Evolutionary conservation across 73 alveolate genomes (phyloP).

Genomic region (Paramecium caudatum): DNA sequence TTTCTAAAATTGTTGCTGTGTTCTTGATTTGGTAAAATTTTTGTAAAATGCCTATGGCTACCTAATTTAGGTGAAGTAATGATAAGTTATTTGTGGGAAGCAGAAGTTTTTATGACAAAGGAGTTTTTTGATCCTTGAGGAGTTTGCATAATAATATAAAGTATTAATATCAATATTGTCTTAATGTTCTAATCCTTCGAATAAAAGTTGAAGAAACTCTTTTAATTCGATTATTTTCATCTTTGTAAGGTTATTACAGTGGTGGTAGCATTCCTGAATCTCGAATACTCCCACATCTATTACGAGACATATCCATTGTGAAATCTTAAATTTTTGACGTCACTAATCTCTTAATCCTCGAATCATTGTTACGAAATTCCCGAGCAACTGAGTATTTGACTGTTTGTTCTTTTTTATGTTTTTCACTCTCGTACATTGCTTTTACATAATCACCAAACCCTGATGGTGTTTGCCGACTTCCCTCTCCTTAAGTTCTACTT

Average conservation of each 20-base stretch:
- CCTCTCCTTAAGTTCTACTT: conserved; percentile 48
- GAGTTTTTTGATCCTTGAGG: background rate
- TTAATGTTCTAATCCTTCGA: conserved; percentile 10
- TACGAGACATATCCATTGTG: background rate
- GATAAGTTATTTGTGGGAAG: background rate
- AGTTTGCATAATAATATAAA: background rate
- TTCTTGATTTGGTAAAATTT: background rate
- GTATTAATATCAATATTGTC: conserved; percentile 2
- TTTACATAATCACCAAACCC: conserved; percentile 21
- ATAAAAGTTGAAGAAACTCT: conserved; percentile 33
- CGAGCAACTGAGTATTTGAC: background rate
- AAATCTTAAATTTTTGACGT: background rate
- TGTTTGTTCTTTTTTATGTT: background rate
- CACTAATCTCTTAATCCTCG: background rate
- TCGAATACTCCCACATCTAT: conserved; percentile 2
- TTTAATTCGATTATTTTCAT: background rate
- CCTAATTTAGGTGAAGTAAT: background rate
- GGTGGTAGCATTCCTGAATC: background rate
- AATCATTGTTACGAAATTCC: conserved; percentile 31
- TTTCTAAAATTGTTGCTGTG: background rate
- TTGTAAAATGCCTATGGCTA: background rate
- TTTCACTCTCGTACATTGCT: conserved; percentile 33
- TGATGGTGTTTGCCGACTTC: background rate
- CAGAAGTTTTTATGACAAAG: background rate
- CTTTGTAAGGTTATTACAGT: conserved; percentile 5